A percentile compares a stretch with the other conserved stretches of the same genome.
Evolutionary conservation across 2,329 filamentous ascomycete genomes (phyloP).

Genomic region (Aspergillus sergii): DNA sequence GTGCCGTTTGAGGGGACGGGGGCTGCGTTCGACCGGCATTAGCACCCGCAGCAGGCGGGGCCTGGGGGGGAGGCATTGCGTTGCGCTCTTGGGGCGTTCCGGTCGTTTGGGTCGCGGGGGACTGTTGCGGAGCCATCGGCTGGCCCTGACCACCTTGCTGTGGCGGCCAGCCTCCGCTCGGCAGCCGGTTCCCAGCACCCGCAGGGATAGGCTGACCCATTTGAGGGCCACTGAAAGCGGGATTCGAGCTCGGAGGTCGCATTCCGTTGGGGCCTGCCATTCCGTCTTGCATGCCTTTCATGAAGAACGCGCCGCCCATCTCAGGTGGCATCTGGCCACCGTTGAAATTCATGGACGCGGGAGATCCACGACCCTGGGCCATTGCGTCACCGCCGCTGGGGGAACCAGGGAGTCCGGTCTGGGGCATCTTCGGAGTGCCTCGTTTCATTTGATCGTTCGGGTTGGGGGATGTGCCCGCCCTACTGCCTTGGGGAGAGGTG

Average conservation of each 20-base stretch:
- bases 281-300: slow-evolving; percentile 47
- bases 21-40: slow-evolving; percentile 46
- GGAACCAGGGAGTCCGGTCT: slow-evolving; percentile 58
- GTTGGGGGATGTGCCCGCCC: slow-evolving; percentile 62
- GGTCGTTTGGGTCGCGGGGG: slow-evolving; percentile 45
- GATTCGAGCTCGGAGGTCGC: slow-evolving; percentile 60
- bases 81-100: slow-evolving; percentile 62
- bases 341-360: slow-evolving; percentile 60
- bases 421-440: slow-evolving; percentile 62
- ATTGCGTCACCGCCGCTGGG: slow-evolving; percentile 60
- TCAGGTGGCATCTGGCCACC: slow-evolving; percentile 53
- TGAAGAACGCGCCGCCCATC: slow-evolving; percentile 47
- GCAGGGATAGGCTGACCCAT: slow-evolving; percentile 49
- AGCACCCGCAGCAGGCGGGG: slow-evolving; percentile 42
- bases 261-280: slow-evolving; percentile 55
- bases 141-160: slow-evolving; percentile 43
- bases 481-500: slow-evolving; percentile 61
- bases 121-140: slow-evolving; percentile 52
- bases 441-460: slow-evolving; percentile 65
- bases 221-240: slow-evolving; percentile 45
- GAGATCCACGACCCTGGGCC: slow-evolving; percentile 61
- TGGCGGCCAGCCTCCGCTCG: slow-evolving; percentile 44
- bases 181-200: slow-evolving; percentile 42
- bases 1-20: slow-evolving; percentile 47
- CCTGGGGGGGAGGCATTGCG: slow-evolving; percentile 54